phyloP scores from a whole-genome alignment of 2,329 filamentous ascomycete genomes.

The Neocucurbitaria cava region DNA sequence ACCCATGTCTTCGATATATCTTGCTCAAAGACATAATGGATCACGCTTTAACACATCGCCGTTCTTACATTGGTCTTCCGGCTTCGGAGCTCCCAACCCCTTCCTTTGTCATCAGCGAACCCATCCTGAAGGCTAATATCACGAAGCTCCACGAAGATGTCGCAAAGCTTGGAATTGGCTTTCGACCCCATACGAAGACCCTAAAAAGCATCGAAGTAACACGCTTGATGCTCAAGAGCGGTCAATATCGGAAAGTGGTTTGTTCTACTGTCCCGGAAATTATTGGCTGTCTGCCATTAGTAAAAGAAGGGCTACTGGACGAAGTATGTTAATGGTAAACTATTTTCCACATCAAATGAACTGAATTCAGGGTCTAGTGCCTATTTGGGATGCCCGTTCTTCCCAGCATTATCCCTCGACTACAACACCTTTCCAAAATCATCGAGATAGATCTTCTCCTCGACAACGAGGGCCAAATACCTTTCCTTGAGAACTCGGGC shows the following conservation, averaged over 20 bases:
- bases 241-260: neutral
- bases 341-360: too few relatives aligned
- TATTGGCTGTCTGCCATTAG: neutral
- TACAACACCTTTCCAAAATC: neutral
- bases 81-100: neutral
- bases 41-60: too few relatives aligned
- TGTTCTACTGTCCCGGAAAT: neutral
- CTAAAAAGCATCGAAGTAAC: neutral
- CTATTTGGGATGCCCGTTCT: neutral
- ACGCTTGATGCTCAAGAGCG: neutral
- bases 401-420: neutral
- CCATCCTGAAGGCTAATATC: neutral
- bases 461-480: neutral
- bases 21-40: too few relatives aligned
- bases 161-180: neutral
- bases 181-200: neutral
- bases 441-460: neutral
- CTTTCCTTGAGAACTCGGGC: neutral
- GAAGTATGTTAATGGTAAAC: too few relatives aligned
- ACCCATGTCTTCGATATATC: too few relatives aligned
- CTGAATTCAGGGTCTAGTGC: too few relatives aligned
- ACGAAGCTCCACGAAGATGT: neutral
- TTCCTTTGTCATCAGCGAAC: neutral
- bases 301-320: neutral
- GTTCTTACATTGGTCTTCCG: neutral